phyloP scores from a whole-genome alignment of 2,329 filamentous ascomycete genomes.

The Huntiella omanensis region DNA sequence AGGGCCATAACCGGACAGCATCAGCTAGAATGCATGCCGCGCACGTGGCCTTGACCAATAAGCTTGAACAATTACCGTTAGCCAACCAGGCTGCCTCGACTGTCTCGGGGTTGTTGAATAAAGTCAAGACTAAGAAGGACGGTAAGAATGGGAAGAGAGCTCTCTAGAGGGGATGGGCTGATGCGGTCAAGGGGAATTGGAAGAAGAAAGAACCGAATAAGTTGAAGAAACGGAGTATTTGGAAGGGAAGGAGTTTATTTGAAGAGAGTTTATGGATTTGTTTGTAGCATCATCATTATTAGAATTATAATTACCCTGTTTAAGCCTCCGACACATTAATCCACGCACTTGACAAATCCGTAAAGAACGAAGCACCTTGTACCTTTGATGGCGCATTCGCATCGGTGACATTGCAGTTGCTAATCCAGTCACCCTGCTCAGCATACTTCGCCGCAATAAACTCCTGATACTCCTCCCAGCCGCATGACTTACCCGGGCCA shows the following conservation, averaged over 20 bases:
- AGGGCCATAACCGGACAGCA: conserved; percentile 9
- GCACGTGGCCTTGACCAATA: not conserved
- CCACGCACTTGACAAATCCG: conserved; percentile 23
- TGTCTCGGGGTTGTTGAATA: conserved; percentile 25
- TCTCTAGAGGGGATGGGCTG: conserved; percentile 21
- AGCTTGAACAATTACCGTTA: conserved; percentile 3
- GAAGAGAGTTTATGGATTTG: too few relatives aligned
- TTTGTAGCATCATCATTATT: not conserved
- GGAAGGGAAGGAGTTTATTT: too few relatives aligned
- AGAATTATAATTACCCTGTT: not conserved
- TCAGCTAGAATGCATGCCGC: not conserved
- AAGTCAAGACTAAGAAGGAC: conserved; percentile 17
- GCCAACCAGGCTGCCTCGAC: conserved; percentile 21
- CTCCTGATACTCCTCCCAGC: conserved; percentile 25
- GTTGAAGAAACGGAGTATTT: too few relatives aligned
- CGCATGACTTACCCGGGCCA: conserved; percentile 36
- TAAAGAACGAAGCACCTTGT: conserved; percentile 31
- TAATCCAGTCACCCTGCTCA: conserved; percentile 29
- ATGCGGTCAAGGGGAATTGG: too few relatives aligned
- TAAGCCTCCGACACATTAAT: conserved; percentile 13
- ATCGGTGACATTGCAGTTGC: conserved; percentile 27
- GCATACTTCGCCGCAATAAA: conserved; percentile 27
- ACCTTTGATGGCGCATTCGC: conserved; percentile 22
- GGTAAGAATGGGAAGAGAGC: conserved; percentile 29
- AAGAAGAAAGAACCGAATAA: too few relatives aligned